phyloP scores from a whole-genome alignment of 805 yeast genomes.

The Yarrowia keelungensis region DNA sequence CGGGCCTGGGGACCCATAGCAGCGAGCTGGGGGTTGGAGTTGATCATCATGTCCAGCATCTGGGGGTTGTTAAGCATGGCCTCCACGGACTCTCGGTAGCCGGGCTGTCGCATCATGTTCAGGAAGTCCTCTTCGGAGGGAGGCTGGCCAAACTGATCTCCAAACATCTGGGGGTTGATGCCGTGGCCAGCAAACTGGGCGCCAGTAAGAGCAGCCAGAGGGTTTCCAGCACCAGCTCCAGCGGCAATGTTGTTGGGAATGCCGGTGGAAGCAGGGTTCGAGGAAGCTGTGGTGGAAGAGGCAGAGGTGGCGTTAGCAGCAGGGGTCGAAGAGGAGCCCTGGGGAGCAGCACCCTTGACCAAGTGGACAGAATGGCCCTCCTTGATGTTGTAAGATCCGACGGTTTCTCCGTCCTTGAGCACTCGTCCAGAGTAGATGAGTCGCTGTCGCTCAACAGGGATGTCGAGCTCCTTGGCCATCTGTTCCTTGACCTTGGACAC shows the following conservation, averaged over 20 bases:
- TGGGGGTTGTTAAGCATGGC: slow-evolving; percentile 86
- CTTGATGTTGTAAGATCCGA: slow-evolving; percentile 79
- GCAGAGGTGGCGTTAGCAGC: slow-evolving; percentile 46
- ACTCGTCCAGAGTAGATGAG: slow-evolving; percentile 94
- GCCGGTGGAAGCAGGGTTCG: slow-evolving; percentile 44
- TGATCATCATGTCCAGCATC: slow-evolving; percentile 81
- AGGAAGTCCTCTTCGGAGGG: slow-evolving; percentile 80
- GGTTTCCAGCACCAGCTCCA: slow-evolving; percentile 88
- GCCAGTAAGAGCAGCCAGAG: slow-evolving; percentile 89
- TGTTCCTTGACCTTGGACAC: slow-evolving; percentile 72
- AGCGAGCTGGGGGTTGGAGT: slow-evolving; percentile 82
- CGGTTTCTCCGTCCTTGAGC: slow-evolving; percentile 79
- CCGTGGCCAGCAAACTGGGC: slow-evolving; percentile 95
- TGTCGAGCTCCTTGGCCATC: slow-evolving; percentile 65
- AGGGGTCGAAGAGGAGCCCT: slow-evolving; percentile 46
- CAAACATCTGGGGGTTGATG: slow-evolving; percentile 89
- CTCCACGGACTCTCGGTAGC: slow-evolving; percentile 80
- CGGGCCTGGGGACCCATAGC: slow-evolving; percentile 87
- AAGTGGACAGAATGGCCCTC: slow-evolving; percentile 87
- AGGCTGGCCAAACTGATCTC: slow-evolving; percentile 83
- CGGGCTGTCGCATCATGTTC: slow-evolving; percentile 79
- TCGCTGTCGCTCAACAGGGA: slow-evolving; percentile 82
- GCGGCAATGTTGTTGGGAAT: slow-evolving; percentile 85
- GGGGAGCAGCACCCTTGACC: slow-evolving; percentile 76
- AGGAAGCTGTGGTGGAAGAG: slow-evolving; percentile 40